Base-by-base conservation (phyloP, 345 rosid species). In the Noccaea caerulescens region DNA sequence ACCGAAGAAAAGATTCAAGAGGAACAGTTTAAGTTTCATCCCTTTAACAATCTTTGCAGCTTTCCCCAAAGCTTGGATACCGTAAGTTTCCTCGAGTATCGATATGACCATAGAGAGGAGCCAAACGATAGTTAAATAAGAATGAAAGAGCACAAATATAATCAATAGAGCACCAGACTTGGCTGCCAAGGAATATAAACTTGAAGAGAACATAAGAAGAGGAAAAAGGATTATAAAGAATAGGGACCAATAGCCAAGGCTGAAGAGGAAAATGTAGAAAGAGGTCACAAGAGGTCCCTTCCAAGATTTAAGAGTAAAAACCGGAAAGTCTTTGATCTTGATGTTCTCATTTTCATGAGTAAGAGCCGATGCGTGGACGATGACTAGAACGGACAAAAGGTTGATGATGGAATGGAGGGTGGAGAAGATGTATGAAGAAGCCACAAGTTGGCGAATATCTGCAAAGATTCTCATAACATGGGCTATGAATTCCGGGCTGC, bases 11-110 rank as follows among this genome's bases (percentile, higher is more conserved):
- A 84, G 30, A 80, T 82, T 83, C 71, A 87, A n/a, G n/a, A 76
- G 51, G 39, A 84, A 84, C 44, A 87, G 88, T 25, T 68, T 79
- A 11, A 71, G 60, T 25, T 69, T 58, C 83, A 69, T 75, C 43
- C 82, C 90, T 72, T 82, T 84, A 11, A 72, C 84, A 10, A 90
- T 70, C 79, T 56, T 50, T 50, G 79, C 80, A 10, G 93, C 96
- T 83, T 85, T 83, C 54, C 83, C 83, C 3, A 90, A 58, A 23
- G 87, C 87, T 76, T 79, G 82, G 7, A 81, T 69, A 46, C 96
- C 93, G 23, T 61, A 63, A 25, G 62, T 82, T 9, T 84, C 78
- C 52, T 86, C 96, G 6, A 86, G 68, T 10, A 81, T 78, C 42
- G 96, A 89, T 47, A 85, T 69, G 23, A 90, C 84, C 33, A 83